phyloP scores from a whole-genome alignment of 2,329 filamentous ascomycete genomes.

The Harringtonia aguacate region DNA sequence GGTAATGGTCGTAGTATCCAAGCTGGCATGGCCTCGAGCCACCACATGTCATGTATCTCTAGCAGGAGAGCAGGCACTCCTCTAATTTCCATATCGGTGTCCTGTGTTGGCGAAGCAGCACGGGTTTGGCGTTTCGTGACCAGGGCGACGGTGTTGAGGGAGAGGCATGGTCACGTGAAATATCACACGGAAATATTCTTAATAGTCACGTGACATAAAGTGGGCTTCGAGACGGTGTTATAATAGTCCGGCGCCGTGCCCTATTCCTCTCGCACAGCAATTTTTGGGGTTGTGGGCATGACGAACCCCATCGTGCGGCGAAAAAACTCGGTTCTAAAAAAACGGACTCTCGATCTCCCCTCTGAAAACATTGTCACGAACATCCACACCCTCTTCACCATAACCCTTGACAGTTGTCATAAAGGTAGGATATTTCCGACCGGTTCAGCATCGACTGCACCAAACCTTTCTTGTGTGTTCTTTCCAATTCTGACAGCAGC shows the following conservation, averaged over 20 bases:
- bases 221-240: too few relatives aligned
- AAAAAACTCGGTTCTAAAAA: conserved; percentile 5
- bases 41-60: too few relatives aligned
- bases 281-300: neutral
- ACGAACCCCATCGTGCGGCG: neutral
- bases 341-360: neutral
- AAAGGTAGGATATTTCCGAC: neutral
- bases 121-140: too few relatives aligned
- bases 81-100: too few relatives aligned
- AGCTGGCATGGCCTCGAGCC: too few relatives aligned
- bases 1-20: too few relatives aligned
- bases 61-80: too few relatives aligned
- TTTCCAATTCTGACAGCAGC: conserved; percentile 4
- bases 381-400: neutral
- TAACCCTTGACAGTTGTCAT: conserved; percentile 1
- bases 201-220: too few relatives aligned
- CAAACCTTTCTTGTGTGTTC: neutral
- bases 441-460: neutral
- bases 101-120: too few relatives aligned
- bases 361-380: conserved; percentile 1
- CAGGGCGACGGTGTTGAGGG: too few relatives aligned
- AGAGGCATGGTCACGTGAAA: too few relatives aligned
- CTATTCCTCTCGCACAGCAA: conserved; percentile 2
- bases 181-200: too few relatives aligned
- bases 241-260: neutral